A percentile compares a stretch with the other conserved stretches of the same genome.
Evolutionary conservation across 2,329 filamentous ascomycete genomes (phyloP).

Genomic region (Botrytis porri): DNA sequence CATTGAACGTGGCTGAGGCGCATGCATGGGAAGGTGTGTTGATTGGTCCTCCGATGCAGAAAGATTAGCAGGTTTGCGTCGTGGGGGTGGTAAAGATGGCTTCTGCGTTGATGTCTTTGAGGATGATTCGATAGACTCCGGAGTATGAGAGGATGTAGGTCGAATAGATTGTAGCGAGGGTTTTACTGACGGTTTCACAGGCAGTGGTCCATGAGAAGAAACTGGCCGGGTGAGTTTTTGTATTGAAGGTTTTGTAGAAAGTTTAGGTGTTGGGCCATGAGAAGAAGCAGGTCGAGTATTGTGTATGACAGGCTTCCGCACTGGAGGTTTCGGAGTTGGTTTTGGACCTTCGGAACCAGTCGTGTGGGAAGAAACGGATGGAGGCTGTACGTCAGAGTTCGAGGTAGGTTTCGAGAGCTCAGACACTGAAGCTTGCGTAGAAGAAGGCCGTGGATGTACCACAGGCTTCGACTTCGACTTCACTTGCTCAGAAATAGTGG

Average conservation of each 20-base stretch:
- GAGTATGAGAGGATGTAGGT: background rate
- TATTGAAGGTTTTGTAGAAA: background rate
- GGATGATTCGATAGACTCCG: background rate
- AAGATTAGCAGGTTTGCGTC: background rate
- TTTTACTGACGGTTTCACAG: background rate
- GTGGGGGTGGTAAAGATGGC: background rate
- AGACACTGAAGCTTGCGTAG: background rate
- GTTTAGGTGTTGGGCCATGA: background rate
- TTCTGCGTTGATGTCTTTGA: background rate
- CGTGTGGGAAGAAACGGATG: background rate
- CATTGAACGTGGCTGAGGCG: conserved; percentile 6
- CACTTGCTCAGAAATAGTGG: background rate
- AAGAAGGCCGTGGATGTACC: background rate
- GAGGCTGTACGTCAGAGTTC: background rate
- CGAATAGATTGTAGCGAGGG: conserved; percentile 5
- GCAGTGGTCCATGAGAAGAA: background rate
- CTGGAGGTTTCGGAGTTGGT: background rate
- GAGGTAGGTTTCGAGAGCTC: background rate
- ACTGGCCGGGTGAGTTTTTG: background rate
- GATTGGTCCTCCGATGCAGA: background rate
- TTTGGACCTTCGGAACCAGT: background rate
- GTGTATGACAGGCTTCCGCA: background rate
- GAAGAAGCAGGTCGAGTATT: conserved; percentile 2
- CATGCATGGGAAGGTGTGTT: background rate
- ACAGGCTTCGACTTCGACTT: background rate